Base-by-base conservation (phyloP, 1,284 basidiomycete genomes). In the Puccinia polysora region DNA sequence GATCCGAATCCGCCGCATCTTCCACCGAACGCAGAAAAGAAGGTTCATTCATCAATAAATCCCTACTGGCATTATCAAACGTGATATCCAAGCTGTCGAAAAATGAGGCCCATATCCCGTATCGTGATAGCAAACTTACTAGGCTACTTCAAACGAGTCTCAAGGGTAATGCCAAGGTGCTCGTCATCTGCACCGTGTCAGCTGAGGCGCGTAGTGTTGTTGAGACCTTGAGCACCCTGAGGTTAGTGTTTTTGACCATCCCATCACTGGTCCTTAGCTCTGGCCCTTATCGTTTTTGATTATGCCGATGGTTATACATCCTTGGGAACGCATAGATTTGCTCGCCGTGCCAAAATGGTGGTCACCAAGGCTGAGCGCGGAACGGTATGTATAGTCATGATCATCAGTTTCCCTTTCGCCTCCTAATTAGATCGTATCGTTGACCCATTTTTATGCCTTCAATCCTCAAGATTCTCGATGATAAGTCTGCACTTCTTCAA, bases 91-190 rank as follows among this genome's bases (percentile, higher is more conserved):
- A 84, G 76, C 80, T 85, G 34, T 82, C 83, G 0, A 83, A 84
- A 67, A 80, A 74, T 4, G 45, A 62, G 56, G 18, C 36, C 70
- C 91, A 96, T 78, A 87, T 97, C 14, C 95, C 95, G 2, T 98
- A 90, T 81, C 88, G 95, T 55, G 96, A 97, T 80, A 94, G 91
- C 58, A 97, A 97, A 81, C 79, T 85, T 76, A 98, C 95, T 2
- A 87, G 94, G 38, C 87, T 98, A 81, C 85, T 98, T 5, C 94
- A 97, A 79, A 94, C 94, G 1, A 96, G 91, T 1, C 84, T 98
- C 0, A 89, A 90, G 0, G 96, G 95, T 0, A 91, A 97, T 78
- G 95, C 96, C 18, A 86, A 91, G 20, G 94, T 98, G 63, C 93
- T 91, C 43, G 95, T 98, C 32, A 89, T 97, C 73, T 97, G 93